phyloP scores from a whole-genome alignment of 371 early-diverging fungal genomes.

The Apophysomyces elegans region DNA sequence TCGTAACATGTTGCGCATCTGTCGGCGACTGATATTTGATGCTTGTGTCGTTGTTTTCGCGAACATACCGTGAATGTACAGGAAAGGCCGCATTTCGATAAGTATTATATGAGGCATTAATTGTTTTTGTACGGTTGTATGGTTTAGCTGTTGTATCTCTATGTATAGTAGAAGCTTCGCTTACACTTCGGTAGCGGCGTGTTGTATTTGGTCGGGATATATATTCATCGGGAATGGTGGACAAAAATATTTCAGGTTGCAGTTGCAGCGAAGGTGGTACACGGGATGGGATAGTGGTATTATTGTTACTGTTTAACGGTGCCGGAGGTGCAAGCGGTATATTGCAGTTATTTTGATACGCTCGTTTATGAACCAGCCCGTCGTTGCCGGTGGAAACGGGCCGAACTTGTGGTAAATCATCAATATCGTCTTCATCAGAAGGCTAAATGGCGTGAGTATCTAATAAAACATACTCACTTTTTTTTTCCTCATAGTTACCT shows the following conservation, averaged over 20 bases:
- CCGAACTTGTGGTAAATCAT: constrained; percentile 4
- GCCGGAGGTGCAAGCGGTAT: constrained; percentile 23
- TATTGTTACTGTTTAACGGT: constrained; percentile 9
- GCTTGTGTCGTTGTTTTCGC: background rate
- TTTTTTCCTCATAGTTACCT: constrained; percentile 14
- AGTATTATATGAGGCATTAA: background rate
- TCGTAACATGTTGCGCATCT: background rate
- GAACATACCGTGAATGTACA: constrained; percentile 1
- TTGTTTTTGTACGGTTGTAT: constrained; percentile 4
- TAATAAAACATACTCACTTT: background rate
- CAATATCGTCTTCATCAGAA: background rate
- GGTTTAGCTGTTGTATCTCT: background rate
- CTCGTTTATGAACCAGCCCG: background rate
- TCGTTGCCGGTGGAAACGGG: background rate
- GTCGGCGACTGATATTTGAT: no score
- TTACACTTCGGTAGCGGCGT: constrained; percentile 6
- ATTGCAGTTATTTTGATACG: background rate
- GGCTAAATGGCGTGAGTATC: background rate
- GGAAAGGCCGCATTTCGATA: background rate
- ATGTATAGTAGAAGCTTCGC: background rate
- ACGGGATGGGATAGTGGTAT: background rate
- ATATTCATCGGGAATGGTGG: constrained; percentile 8
- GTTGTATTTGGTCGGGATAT: constrained; percentile 11
- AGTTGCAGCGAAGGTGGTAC: background rate
- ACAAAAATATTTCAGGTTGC: background rate